Evolutionary conservation across 192 early-diverging fungal species (phyloP).

Genomic region (Chytriomyces sp.): DNA sequence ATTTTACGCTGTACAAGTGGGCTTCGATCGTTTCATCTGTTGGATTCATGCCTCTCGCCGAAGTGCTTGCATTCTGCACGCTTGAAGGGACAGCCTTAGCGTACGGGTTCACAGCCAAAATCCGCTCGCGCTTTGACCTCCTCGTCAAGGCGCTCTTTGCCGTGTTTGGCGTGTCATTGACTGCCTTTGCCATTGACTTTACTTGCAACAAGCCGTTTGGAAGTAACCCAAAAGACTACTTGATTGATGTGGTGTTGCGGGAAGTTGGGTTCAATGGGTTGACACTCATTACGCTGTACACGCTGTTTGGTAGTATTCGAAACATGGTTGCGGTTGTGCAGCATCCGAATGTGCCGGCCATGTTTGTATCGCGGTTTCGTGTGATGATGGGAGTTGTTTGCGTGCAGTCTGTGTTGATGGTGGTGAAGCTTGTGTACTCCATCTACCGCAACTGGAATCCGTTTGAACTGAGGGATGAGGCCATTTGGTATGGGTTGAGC

Average conservation of each 20-base stretch:
- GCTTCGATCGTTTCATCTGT: constrained; percentile 7
- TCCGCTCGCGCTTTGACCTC: background rate
- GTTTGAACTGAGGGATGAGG: constrained; percentile 3
- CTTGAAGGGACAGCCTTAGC: constrained; percentile 12
- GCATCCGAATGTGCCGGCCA: background rate
- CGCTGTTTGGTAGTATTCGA: constrained; percentile 11
- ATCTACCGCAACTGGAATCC: constrained; percentile 29
- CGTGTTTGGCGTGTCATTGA: constrained; percentile 10
- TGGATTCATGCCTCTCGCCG: constrained; percentile 33
- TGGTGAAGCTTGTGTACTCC: constrained; percentile 13
- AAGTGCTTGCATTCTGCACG: constrained; percentile 1
- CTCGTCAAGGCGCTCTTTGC: background rate
- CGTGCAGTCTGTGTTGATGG: constrained; percentile 22
- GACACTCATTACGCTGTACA: constrained; percentile 16
- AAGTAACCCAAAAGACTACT: constrained; percentile 12
- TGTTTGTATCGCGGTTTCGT: background rate
- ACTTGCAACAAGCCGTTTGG: constrained; percentile 26
- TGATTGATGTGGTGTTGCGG: background rate
- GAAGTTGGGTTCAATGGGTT: constrained; percentile 32
- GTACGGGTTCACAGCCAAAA: background rate
- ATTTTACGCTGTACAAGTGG: background rate
- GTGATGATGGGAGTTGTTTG: background rate
- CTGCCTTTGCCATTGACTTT: constrained; percentile 21
- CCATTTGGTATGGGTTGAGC: constrained; percentile 14
- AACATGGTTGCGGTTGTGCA: background rate